Percentiles rank a stretch among this genome's conserved stretches.
Evolutionary conservation across 805 yeast species (phyloP).

Genomic region (Torulaspora delbrueckii): DNA sequence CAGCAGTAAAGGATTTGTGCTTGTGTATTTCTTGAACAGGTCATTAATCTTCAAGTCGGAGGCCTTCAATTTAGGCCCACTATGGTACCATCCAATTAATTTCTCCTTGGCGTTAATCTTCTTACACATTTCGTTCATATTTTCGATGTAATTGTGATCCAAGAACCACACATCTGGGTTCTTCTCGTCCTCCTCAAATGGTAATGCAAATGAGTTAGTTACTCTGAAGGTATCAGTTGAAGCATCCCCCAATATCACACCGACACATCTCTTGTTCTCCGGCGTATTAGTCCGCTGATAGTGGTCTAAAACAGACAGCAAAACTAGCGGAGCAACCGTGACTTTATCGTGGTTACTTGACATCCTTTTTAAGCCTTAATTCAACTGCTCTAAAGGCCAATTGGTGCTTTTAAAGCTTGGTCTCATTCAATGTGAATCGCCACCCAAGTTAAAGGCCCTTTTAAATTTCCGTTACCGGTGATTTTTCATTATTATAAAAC

Average conservation of each 20-base stretch:
- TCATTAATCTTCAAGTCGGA: constrained; percentile 91
- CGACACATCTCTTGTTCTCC: constrained; percentile 79
- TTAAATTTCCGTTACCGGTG: background rate
- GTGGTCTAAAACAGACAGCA: constrained; percentile 92
- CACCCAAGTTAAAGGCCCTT: constrained; percentile 6
- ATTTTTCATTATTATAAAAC: background rate
- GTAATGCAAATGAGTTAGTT: constrained; percentile 92
- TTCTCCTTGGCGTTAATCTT: constrained; percentile 96
- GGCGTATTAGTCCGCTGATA: constrained; percentile 79
- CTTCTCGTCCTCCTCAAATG: constrained; percentile 94
- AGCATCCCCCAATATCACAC: constrained; percentile 86
- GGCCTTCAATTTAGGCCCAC: constrained; percentile 87
- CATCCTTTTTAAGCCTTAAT: constrained; percentile 6
- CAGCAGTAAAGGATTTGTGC: constrained; percentile 62
- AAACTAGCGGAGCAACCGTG: constrained; percentile 91
- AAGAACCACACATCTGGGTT: constrained; percentile 92
- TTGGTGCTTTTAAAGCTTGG: background rate
- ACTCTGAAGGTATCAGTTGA: constrained; percentile 54
- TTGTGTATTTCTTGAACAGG: constrained; percentile 73
- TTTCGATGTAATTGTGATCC: constrained; percentile 92
- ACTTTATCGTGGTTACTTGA: constrained; percentile 48
- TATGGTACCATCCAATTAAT: constrained; percentile 98
- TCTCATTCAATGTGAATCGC: constrained; percentile 1
- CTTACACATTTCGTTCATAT: constrained; percentile 96
- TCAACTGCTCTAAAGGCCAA: constrained; percentile 1